These are phyloP conservation scores for Epichloe sp. DNA, from an alignment of 2,329 filamentous ascomycete genomes.

Conservation along the genomic window DNA sequence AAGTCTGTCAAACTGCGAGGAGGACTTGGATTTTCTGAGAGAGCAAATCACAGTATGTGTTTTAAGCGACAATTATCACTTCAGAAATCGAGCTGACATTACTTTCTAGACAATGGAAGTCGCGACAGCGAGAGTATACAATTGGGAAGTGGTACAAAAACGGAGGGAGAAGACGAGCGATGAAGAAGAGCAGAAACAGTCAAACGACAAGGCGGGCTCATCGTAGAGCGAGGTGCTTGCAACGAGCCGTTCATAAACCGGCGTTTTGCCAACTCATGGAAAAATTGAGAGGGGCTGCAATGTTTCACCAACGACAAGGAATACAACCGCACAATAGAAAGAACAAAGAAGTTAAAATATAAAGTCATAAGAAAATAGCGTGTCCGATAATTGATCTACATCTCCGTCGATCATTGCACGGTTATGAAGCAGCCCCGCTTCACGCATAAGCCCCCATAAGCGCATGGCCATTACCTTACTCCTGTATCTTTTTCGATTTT, in stretches of 20 bases:
- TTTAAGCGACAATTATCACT: not conserved
- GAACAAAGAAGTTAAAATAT: not conserved
- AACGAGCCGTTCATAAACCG: not conserved
- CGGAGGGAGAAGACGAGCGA: slow-evolving; percentile 73
- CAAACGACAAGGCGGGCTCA: slow-evolving; percentile 17
- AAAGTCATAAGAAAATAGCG: not conserved
- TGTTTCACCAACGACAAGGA: not conserved
- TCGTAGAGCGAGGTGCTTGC: not conserved
- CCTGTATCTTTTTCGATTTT: not conserved
- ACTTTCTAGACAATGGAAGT: slow-evolving; percentile 77
- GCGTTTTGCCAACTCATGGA: not conserved
- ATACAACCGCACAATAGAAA: not conserved
- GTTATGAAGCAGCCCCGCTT: slow-evolving; percentile 1
- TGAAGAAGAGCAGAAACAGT: slow-evolving; percentile 29
- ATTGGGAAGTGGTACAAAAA: slow-evolving; percentile 96
- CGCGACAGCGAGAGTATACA: slow-evolving; percentile 92
- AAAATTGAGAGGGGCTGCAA: not conserved
- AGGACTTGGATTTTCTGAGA: slow-evolving; percentile 87
- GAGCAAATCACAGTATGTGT: slow-evolving; percentile 83
- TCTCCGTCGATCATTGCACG: not conserved
- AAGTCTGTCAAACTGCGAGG: slow-evolving; percentile 78
- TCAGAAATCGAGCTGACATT: slow-evolving; percentile 4
- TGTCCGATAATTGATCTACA: not conserved
- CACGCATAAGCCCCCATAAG: slow-evolving; percentile 1
- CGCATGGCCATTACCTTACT: not conserved